Conservation (phyloP, 495 filamentous ascomycete genomes). For the Cudoniella acicularis region DNA sequence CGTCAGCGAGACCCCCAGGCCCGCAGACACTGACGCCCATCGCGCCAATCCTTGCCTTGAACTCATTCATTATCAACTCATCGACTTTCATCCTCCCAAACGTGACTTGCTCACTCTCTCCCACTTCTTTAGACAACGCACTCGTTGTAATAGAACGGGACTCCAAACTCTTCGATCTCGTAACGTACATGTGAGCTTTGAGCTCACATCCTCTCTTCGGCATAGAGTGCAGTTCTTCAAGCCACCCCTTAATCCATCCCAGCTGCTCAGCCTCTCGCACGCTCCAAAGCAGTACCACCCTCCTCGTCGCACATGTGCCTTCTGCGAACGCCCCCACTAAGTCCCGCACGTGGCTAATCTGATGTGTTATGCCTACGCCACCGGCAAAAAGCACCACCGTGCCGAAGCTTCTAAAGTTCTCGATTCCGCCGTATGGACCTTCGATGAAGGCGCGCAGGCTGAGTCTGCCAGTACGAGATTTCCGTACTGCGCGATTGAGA, state of each 20-base stretch:
- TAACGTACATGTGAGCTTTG: constrained; percentile 65
- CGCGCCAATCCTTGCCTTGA: constrained; percentile 56
- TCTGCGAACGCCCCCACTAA: constrained; percentile 49
- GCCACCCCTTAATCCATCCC: constrained; percentile 70
- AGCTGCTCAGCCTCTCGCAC: constrained; percentile 64
- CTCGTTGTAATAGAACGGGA: constrained; percentile 42
- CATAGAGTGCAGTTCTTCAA: constrained; percentile 66
- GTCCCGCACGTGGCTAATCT: constrained; percentile 56
- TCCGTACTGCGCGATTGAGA: constrained; percentile 26
- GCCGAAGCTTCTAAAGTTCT: constrained; percentile 54
- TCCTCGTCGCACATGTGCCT: constrained; percentile 51
- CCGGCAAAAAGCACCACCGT: constrained; percentile 64
- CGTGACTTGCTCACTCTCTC: constrained; percentile 63
- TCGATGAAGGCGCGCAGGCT: constrained; percentile 49
- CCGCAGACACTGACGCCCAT: constrained; percentile 70
- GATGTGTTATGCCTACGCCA: constrained; percentile 67
- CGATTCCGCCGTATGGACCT: constrained; percentile 58
- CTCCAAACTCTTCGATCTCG: constrained; percentile 47
- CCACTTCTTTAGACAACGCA: constrained; percentile 46
- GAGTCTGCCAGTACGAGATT: neutral
- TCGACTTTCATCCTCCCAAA: constrained; percentile 51
- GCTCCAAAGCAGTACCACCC: constrained; percentile 66
- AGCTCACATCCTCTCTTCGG: constrained; percentile 59
- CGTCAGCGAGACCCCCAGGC: constrained; percentile 68
- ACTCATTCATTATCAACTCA: constrained; percentile 56